Evolutionary conservation across 2,329 filamentous ascomycete species (phyloP).

Genomic region (Claviceps sorghi): DNA sequence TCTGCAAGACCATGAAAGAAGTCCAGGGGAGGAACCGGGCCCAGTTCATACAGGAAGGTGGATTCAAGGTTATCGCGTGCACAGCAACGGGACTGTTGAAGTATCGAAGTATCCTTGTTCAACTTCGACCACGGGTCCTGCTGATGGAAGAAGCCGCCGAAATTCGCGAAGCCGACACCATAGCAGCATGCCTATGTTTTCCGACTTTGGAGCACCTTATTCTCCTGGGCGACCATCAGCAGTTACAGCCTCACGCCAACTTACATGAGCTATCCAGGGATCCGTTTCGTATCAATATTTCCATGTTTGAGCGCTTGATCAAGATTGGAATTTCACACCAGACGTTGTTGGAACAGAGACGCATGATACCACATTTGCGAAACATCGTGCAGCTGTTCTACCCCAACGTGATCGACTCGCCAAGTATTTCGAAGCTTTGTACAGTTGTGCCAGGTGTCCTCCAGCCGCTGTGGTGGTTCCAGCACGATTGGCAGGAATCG

Average conservation of each 20-base stretch:
- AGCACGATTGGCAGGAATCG: slow-evolving; percentile 31
- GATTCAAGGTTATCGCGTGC: slow-evolving; percentile 41
- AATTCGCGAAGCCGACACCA: slow-evolving; percentile 48
- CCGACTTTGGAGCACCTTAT: slow-evolving; percentile 38
- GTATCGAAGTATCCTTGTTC: slow-evolving; percentile 55
- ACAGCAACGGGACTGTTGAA: slow-evolving; percentile 75
- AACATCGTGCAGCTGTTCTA: slow-evolving; percentile 34
- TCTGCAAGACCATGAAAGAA: slow-evolving; percentile 38
- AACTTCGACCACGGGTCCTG: slow-evolving; percentile 50
- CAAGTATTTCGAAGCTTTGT: slow-evolving; percentile 14
- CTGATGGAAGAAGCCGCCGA: slow-evolving; percentile 73
- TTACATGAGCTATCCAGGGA: slow-evolving; percentile 40
- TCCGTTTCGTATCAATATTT: slow-evolving; percentile 56
- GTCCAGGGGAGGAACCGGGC: slow-evolving; percentile 45
- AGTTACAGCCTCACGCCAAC: slow-evolving; percentile 57
- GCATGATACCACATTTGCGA: slow-evolving; percentile 34
- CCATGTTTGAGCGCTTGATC: slow-evolving; percentile 70
- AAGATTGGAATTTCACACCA: slow-evolving; percentile 47
- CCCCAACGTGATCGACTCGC: slow-evolving; percentile 28
- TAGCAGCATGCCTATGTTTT: slow-evolving; percentile 30
- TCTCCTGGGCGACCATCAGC: slow-evolving; percentile 64
- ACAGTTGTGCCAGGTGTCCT: slow-evolving; percentile 30
- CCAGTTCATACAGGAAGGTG: slow-evolving; percentile 20
- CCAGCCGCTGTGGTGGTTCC: slow-evolving; percentile 27
- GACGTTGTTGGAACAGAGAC: slow-evolving; percentile 52